Percentiles rank a stretch among this genome's conserved stretches.
These are phyloP conservation scores for Pleurotus tuber-regium DNA, from an alignment of 768 basidiomycete genomes.

Conservation along the genomic window DNA sequence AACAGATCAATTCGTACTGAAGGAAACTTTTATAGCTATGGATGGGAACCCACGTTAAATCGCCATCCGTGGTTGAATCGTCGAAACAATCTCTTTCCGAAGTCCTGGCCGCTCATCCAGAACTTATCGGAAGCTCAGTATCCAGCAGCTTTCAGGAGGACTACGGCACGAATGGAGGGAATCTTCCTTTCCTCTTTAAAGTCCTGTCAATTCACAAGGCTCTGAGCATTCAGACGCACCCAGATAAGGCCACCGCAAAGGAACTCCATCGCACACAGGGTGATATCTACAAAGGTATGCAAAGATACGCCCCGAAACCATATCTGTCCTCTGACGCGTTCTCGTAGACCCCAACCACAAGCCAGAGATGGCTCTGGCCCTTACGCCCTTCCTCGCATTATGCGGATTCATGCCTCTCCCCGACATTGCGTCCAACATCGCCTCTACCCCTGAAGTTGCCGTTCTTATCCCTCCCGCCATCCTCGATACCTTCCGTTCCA, in stretches of 20 bases:
- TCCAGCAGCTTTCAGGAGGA: constrained; percentile 44
- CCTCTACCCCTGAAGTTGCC: constrained; percentile 71
- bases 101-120: constrained; percentile 62
- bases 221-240: constrained; percentile 89
- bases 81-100: constrained; percentile 46
- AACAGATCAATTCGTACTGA: neutral
- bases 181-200: constrained; percentile 91
- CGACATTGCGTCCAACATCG: constrained; percentile 66
- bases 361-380: constrained; percentile 97
- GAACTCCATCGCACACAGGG: constrained; percentile 64
- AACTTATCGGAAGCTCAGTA: constrained; percentile 64
- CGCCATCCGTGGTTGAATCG: constrained; percentile 40
- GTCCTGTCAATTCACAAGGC: constrained; percentile 88
- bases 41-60: constrained; percentile 95
- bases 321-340: neutral
- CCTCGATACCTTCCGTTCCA: constrained; percentile 46
- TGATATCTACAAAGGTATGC: constrained; percentile 88
- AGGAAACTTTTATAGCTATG: constrained; percentile 61
- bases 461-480: constrained; percentile 62
- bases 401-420: constrained; percentile 90
- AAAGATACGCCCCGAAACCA: no score
- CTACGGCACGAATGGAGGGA: constrained; percentile 45
- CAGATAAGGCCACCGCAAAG: constrained; percentile 81
- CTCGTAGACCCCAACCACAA: constrained; percentile 89
- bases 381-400: constrained; percentile 86